These are phyloP conservation scores for Candida xiaguanensis DNA, from an alignment of 805 yeast species.

Conservation along the genomic window DNA sequence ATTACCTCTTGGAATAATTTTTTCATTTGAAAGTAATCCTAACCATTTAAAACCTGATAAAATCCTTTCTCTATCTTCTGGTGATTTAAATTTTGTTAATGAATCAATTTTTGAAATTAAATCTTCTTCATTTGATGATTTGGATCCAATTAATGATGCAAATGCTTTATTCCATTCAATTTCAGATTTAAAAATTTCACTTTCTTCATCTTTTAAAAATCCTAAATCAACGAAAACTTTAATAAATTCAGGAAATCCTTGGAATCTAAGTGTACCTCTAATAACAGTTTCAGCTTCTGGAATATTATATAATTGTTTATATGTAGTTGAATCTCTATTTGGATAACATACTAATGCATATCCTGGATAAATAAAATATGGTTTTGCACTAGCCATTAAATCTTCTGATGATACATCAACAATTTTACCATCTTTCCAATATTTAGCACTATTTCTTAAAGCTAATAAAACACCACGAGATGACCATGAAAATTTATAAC, in stretches of 20 bases:
- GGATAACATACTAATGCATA: constrained; percentile 94
- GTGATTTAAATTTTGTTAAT: constrained; percentile 76
- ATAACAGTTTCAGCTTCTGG: constrained; percentile 97
- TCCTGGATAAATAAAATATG: constrained; percentile 94
- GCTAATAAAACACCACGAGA: constrained; percentile 97
- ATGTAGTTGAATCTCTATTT: constrained; percentile 94
- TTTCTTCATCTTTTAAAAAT: constrained; percentile 75
- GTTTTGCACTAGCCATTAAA: constrained; percentile 91
- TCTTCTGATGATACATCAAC: constrained; percentile 82
- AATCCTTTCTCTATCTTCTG: constrained; percentile 81
- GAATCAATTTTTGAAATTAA: constrained; percentile 70
- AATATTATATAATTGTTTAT: constrained; percentile 85
- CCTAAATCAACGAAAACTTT: constrained; percentile 94
- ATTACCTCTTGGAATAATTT: constrained; percentile 85
- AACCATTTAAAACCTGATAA: constrained; percentile 90
- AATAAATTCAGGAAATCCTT: constrained; percentile 98
- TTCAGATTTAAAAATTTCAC: constrained; percentile 48
- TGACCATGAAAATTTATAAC: constrained; percentile 99
- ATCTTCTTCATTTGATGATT: constrained; percentile 67
- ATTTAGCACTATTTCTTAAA: constrained; percentile 87
- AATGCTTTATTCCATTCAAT: constrained; percentile 88
- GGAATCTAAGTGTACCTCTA: constrained; percentile 96
- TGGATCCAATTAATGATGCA: constrained; percentile 69
- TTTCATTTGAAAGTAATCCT: constrained; percentile 77
- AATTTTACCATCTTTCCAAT: constrained; percentile 80